These are phyloP conservation scores for Curvularia verruculosa DNA, from an alignment of 2,329 filamentous ascomycete species.

Conservation along the genomic window DNA sequence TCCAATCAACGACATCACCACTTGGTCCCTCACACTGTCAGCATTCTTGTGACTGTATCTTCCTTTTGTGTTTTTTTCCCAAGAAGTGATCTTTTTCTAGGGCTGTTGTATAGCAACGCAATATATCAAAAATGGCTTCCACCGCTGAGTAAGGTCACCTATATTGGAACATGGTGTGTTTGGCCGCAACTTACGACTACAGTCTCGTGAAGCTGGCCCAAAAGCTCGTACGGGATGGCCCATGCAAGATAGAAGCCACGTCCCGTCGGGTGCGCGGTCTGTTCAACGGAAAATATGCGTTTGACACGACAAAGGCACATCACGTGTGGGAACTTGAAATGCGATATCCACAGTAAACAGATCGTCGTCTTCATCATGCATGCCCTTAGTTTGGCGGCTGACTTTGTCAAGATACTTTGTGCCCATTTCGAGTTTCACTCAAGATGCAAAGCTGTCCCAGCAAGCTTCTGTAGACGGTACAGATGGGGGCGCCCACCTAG, in stretches of 20 bases:
- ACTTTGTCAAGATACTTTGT: slow-evolving; percentile 36
- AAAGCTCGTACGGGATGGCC: slow-evolving; percentile 50
- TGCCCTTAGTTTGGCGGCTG: background rate
- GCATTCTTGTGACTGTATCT: background rate
- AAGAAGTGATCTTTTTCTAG: background rate
- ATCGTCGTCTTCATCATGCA: too few relatives aligned
- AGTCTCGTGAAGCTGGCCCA: slow-evolving; percentile 51
- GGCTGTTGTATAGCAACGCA: background rate
- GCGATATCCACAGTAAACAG: slow-evolving; percentile 42
- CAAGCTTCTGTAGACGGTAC: slow-evolving; percentile 25
- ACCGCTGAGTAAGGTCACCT: slow-evolving; percentile 4
- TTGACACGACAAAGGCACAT: slow-evolving; percentile 42
- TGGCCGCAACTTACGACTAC: background rate
- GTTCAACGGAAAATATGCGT: slow-evolving; percentile 40
- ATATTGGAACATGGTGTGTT: background rate
- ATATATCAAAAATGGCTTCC: background rate
- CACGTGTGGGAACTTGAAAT: slow-evolving; percentile 48
- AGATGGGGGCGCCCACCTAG: slow-evolving; percentile 27
- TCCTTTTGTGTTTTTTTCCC: background rate
- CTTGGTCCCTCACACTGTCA: background rate
- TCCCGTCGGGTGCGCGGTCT: slow-evolving; percentile 42
- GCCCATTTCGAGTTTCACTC: slow-evolving; percentile 28
- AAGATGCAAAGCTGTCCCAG: slow-evolving; percentile 25
- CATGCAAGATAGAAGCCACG: slow-evolving; percentile 37
- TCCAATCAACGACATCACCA: slow-evolving; percentile 13